Conservation (phyloP, 352 stramenopile species). For the Globisporangium parvum region DNA sequence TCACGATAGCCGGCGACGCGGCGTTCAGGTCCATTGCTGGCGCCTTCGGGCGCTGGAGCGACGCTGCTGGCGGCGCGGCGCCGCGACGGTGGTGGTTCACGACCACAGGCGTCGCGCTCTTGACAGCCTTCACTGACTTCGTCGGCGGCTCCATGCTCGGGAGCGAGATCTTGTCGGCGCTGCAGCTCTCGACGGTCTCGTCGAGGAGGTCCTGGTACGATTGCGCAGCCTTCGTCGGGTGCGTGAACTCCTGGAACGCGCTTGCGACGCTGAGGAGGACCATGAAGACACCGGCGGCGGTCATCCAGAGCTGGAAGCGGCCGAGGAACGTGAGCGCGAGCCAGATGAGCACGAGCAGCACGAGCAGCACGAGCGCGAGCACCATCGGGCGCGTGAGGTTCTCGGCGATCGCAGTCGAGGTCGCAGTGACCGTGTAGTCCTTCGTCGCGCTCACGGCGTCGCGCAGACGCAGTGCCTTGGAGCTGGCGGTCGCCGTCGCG, state of each 20-base stretch:
- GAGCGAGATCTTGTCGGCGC: slow-evolving; percentile 40
- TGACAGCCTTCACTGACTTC: slow-evolving; percentile 7
- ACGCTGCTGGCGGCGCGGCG: background rate
- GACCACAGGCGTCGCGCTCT: slow-evolving; percentile 12
- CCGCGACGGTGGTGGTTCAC: slow-evolving; percentile 12
- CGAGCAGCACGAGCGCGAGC: slow-evolving; percentile 26
- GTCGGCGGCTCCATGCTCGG: slow-evolving; percentile 36
- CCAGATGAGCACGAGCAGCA: slow-evolving; percentile 34
- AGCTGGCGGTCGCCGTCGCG: background rate
- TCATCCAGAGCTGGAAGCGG: slow-evolving; percentile 67
- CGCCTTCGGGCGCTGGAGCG: slow-evolving; percentile 9
- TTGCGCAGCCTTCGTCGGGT: slow-evolving; percentile 24
- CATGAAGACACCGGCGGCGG: slow-evolving; percentile 48
- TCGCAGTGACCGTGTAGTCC: slow-evolving; percentile 11
- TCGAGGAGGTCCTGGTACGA: slow-evolving; percentile 55
- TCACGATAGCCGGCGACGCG: slow-evolving; percentile 30
- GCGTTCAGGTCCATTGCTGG: slow-evolving; percentile 26
- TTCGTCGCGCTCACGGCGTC: slow-evolving; percentile 12
- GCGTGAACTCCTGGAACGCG: slow-evolving; percentile 57
- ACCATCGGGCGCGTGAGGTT: slow-evolving; percentile 22
- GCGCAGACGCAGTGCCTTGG: background rate
- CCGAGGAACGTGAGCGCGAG: slow-evolving; percentile 43
- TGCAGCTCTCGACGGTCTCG: slow-evolving; percentile 48
- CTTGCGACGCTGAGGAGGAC: slow-evolving; percentile 52
- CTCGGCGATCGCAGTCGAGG: slow-evolving; percentile 1